Evolutionary conservation across 2,329 filamentous ascomycete species (phyloP).

Genomic region (Karstenula rhodostoma): DNA sequence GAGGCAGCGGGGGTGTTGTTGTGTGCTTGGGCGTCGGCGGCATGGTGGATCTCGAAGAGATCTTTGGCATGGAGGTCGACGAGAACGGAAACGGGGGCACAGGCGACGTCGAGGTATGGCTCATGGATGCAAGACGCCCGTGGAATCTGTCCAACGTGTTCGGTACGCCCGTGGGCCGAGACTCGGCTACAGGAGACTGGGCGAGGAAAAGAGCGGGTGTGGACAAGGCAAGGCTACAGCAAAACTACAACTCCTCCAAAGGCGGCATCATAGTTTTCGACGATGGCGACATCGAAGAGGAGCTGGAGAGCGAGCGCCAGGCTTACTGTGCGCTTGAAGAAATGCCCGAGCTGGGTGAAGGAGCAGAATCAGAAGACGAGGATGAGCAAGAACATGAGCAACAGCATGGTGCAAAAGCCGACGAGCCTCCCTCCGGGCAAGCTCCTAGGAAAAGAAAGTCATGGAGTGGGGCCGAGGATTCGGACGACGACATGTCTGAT

Average conservation of each 20-base stretch:
- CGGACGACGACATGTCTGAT: conserved; percentile 69
- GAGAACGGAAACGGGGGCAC: conserved; percentile 70
- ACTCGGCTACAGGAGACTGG: conserved; percentile 58
- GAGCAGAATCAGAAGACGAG: conserved; percentile 68
- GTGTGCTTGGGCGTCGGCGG: conserved; percentile 93
- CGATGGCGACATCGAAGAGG: conserved; percentile 92
- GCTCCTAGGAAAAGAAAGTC: conserved; percentile 51
- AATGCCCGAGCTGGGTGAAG: conserved; percentile 89
- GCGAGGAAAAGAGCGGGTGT: conserved; percentile 70
- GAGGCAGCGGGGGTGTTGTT: conserved; percentile 86
- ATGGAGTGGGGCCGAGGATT: conserved; percentile 67
- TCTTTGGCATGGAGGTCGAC: conserved; percentile 77
- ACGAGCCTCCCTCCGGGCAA: conserved; percentile 48
- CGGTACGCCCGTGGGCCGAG: conserved; percentile 63
- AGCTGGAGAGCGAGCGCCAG: conserved; percentile 75
- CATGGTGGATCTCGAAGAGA: conserved; percentile 82
- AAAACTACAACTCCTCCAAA: conserved; percentile 76
- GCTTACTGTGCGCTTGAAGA: conserved; percentile 86
- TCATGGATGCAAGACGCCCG: conserved; percentile 87
- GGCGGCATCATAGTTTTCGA: conserved; percentile 95
- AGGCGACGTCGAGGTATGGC: conserved; percentile 92
- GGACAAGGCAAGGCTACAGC: conserved; percentile 74
- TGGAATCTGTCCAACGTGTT: conserved; percentile 97
- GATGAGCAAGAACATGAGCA: conserved; percentile 62
- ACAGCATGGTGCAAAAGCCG: conserved; percentile 58